Evolutionary conservation across 2,329 filamentous ascomycete genomes (phyloP).

Genomic region (Paramyrothecium sp.): DNA sequence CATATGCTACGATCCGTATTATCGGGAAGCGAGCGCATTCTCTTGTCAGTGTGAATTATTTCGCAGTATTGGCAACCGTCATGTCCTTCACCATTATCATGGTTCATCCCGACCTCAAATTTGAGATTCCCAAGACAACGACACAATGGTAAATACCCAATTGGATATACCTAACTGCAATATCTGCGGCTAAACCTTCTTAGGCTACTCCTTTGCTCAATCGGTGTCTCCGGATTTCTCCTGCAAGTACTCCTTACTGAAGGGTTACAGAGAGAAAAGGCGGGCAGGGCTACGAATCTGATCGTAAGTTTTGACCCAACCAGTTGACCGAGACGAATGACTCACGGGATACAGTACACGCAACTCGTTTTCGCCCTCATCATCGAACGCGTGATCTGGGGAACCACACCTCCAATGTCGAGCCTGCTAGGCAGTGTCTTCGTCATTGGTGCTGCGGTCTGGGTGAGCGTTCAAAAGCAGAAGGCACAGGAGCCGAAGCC

Average conservation of each 20-base stretch:
- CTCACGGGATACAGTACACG: constrained; percentile 21
- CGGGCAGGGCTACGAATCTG: constrained; percentile 27
- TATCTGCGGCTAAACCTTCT: constrained; percentile 22
- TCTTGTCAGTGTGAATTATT: constrained; percentile 77
- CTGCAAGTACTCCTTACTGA: constrained; percentile 77
- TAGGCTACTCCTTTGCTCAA: constrained; percentile 54
- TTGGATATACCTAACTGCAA: background rate
- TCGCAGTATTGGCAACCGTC: constrained; percentile 64
- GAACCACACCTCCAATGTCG: constrained; percentile 33
- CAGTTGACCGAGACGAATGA: constrained; percentile 13
- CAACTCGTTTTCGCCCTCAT: constrained; percentile 33
- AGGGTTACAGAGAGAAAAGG: constrained; percentile 68
- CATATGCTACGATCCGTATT: constrained; percentile 71
- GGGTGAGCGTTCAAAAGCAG: constrained; percentile 38
- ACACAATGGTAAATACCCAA: constrained; percentile 20
- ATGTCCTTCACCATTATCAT: constrained; percentile 62
- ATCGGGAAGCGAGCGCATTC: constrained; percentile 75
- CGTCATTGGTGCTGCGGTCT: constrained; percentile 40
- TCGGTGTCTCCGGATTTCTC: constrained; percentile 72
- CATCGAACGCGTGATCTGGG: constrained; percentile 41
- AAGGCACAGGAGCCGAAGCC: constrained; percentile 22
- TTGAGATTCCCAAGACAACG: constrained; percentile 28
- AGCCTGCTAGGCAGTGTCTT: constrained; percentile 37
- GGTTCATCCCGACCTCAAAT: constrained; percentile 36
- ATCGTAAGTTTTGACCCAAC: constrained; percentile 18